Conservation (phyloP, 257 asterid species). For the Knoxia roxburghii region DNA sequence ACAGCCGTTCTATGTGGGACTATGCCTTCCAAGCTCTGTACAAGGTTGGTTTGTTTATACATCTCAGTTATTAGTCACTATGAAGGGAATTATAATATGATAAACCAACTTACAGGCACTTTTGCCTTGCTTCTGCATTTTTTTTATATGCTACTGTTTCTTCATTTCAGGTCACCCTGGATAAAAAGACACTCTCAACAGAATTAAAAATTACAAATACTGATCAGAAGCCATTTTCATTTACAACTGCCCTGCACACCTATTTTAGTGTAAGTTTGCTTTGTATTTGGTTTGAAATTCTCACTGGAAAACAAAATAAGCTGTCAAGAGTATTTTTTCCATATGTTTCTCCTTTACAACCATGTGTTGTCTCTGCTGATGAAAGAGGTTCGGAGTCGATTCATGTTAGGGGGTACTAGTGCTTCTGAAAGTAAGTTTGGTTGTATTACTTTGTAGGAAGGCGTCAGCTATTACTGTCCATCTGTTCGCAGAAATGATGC, state of each 20-base stretch:
- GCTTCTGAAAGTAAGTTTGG: neutral
- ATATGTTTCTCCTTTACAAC: neutral
- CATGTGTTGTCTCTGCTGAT: neutral
- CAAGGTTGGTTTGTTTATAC: constrained; percentile 40
- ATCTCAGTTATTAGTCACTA: neutral
- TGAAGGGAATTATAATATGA: neutral
- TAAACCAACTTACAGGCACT: neutral
- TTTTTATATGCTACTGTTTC: constrained; percentile 3
- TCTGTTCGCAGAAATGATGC: neutral
- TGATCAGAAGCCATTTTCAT: constrained; percentile 79
- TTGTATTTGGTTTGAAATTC: neutral
- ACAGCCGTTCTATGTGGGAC: constrained; percentile 97
- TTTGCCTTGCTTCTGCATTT: neutral
- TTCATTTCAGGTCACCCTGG: constrained; percentile 62
- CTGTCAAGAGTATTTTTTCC: neutral
- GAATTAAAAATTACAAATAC: constrained; percentile 73
- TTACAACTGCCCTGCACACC: constrained; percentile 85
- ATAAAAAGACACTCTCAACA: constrained; percentile 61
- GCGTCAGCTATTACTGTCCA: neutral
- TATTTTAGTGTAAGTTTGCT: constrained; percentile 68
- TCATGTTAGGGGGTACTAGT: neutral
- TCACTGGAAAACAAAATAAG: neutral
- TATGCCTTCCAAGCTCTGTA: constrained; percentile 79
- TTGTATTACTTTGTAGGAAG: neutral
- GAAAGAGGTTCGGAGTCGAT: neutral